phyloP scores from a whole-genome alignment of 2,329 filamentous ascomycete species.

The Neofusicoccum sp. region DNA sequence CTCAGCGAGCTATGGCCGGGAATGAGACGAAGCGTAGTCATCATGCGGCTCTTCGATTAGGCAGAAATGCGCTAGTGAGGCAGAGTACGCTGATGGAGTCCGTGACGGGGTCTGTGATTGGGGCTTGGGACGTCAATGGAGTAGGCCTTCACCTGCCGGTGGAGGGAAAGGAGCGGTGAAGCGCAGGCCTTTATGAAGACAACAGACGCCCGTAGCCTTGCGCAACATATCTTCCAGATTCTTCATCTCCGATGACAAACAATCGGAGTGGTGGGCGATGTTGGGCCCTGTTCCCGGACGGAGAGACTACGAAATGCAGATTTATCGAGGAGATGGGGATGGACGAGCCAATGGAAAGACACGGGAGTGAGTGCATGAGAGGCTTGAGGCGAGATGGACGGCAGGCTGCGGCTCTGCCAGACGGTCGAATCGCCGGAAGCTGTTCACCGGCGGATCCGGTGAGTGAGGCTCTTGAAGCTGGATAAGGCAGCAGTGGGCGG shows the following conservation, averaged over 20 bases:
- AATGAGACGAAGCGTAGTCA: neutral
- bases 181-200: neutral
- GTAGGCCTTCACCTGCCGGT: neutral
- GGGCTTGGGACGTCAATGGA: neutral
- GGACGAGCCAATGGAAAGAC: neutral
- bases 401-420: neutral
- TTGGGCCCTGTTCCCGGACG: too few relatives aligned
- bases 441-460: neutral
- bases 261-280: neutral
- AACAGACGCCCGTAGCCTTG: neutral
- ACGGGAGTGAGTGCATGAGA: neutral
- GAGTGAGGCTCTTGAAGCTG: neutral
- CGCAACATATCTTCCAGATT: neutral
- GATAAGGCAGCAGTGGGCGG: neutral
- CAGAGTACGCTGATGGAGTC: neutral
- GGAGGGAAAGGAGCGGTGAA: neutral
- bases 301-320: too few relatives aligned
- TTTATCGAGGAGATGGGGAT: neutral
- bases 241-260: neutral
- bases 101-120: neutral
- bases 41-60: neutral
- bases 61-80: slow-evolving; percentile 10
- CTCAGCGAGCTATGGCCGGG: neutral
- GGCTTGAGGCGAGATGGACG: neutral
- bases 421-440: neutral